Evolutionary conservation across 768 basidiomycete species (phyloP).

Genomic region (Mycena galericulata): DNA sequence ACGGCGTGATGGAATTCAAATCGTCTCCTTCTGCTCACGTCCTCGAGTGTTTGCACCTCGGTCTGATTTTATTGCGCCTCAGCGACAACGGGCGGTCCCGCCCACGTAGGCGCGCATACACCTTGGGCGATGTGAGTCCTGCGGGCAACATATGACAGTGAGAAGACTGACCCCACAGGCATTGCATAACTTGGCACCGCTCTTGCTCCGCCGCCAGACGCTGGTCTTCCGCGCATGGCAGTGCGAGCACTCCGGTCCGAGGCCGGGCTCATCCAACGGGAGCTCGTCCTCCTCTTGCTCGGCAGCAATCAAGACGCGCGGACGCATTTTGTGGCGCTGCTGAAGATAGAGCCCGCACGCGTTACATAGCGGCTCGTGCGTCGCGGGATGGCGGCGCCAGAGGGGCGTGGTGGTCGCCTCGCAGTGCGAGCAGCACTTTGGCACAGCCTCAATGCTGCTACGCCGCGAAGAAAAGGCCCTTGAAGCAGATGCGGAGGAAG

Average conservation of each 20-base stretch:
- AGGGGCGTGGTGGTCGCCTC: constrained; percentile 15
- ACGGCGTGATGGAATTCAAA: too few relatives aligned
- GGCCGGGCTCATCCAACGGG: constrained; percentile 1
- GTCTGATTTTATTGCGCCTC: background rate
- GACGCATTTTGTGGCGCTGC: constrained; percentile 21
- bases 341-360: constrained; percentile 25
- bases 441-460: background rate
- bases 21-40: too few relatives aligned
- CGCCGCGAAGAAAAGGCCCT: constrained; percentile 4
- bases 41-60: constrained; percentile 4
- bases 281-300: constrained; percentile 4
- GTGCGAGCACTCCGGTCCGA: constrained; percentile 22
- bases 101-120: constrained; percentile 15
- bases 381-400: constrained; percentile 22
- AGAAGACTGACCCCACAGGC: constrained; percentile 28
- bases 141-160: too few relatives aligned
- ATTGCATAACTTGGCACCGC: constrained; percentile 13
- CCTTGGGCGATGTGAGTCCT: too few relatives aligned
- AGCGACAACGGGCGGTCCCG: constrained; percentile 10
- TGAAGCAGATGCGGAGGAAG: background rate
- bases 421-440: constrained; percentile 21
- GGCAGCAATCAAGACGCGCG: constrained; percentile 15
- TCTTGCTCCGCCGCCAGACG: constrained; percentile 25
- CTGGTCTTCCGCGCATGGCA: constrained; percentile 7
- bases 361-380: constrained; percentile 12